Conservation (phyloP, 2,329 filamentous ascomycete genomes). For the Cephalotrichum gorgonifer region DNA sequence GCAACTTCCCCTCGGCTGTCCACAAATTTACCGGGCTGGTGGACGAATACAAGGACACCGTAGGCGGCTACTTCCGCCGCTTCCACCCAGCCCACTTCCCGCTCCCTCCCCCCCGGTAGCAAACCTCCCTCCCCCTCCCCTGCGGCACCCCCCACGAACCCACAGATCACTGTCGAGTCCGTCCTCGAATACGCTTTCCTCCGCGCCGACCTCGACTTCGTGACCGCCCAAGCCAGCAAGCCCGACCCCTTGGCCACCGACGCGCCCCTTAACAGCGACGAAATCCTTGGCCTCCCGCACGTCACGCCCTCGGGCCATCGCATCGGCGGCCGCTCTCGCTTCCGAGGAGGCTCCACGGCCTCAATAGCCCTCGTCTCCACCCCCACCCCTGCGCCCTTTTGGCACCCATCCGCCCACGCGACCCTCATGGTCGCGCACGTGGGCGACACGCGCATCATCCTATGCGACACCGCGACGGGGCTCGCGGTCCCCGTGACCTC, state of each 20-base stretch:
- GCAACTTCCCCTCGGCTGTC: constrained; percentile 36
- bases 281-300: constrained; percentile 59
- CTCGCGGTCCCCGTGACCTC: constrained; percentile 72
- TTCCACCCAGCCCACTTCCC: constrained; percentile 62
- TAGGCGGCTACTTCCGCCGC: constrained; percentile 89
- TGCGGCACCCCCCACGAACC: constrained; percentile 11
- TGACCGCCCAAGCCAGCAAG: constrained; percentile 78
- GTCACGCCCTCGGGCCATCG: constrained; percentile 42
- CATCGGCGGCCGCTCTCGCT: constrained; percentile 68
- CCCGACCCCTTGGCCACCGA: constrained; percentile 62
- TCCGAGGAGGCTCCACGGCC: constrained; percentile 89
- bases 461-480: constrained; percentile 80
- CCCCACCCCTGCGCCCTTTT: constrained; percentile 83
- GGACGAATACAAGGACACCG: constrained; percentile 66
- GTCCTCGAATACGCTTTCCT: constrained; percentile 88
- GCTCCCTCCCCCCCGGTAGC: neutral
- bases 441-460: constrained; percentile 81
- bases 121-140: constrained; percentile 5
- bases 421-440: constrained; percentile 84
- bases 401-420: constrained; percentile 80
- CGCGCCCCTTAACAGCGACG: constrained; percentile 71
- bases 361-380: constrained; percentile 87
- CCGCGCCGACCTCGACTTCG: constrained; percentile 88
- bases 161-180: constrained; percentile 56
- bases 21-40: constrained; percentile 63